Conservation (phyloP, 2,329 filamentous ascomycete genomes). For the Dactylonectria estremocensis region DNA sequence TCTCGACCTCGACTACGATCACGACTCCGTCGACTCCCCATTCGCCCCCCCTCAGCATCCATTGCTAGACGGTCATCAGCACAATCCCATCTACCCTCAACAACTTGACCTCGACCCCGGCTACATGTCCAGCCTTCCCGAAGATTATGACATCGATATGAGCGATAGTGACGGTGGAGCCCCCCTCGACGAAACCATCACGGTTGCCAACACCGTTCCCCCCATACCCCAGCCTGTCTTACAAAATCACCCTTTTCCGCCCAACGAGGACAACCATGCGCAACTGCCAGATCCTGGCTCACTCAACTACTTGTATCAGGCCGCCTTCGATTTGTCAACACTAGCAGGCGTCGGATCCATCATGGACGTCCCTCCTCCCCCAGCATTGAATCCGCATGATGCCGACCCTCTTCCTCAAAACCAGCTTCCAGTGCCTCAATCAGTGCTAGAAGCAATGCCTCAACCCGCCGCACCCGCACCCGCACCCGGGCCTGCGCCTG, state of each 20-base stretch:
- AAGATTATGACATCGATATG: constrained; percentile 53
- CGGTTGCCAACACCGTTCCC: constrained; percentile 19
- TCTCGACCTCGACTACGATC: constrained; percentile 17
- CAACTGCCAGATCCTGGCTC: constrained; percentile 26
- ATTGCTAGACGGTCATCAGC: constrained; percentile 22
- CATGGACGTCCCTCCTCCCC: constrained; percentile 40
- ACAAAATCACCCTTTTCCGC: constrained; percentile 26
- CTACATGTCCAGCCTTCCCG: constrained; percentile 32
- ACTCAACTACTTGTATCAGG: constrained; percentile 34
- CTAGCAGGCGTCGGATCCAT: constrained; percentile 22
- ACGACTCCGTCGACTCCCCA: constrained; percentile 28
- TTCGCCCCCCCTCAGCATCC: constrained; percentile 27
- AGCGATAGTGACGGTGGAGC: constrained; percentile 55
- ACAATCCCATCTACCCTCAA: constrained; percentile 22
- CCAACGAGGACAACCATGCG: constrained; percentile 33
- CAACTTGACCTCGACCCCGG: constrained; percentile 22
- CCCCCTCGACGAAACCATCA: constrained; percentile 39
- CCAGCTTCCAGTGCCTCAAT: constrained; percentile 2
- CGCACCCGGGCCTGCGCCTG: not conserved
- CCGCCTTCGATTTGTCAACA: constrained; percentile 27
- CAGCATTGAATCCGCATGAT: constrained; percentile 29
- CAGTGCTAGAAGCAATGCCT: not conserved
- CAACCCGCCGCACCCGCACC: not conserved
- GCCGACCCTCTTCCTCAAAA: constrained; percentile 7
- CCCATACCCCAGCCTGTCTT: constrained; percentile 22